Evolutionary conservation across 805 yeast genomes (phyloP), one percentile per base, ranked within the genome.

Genomic region (Teunomyces atbi): DNA sequence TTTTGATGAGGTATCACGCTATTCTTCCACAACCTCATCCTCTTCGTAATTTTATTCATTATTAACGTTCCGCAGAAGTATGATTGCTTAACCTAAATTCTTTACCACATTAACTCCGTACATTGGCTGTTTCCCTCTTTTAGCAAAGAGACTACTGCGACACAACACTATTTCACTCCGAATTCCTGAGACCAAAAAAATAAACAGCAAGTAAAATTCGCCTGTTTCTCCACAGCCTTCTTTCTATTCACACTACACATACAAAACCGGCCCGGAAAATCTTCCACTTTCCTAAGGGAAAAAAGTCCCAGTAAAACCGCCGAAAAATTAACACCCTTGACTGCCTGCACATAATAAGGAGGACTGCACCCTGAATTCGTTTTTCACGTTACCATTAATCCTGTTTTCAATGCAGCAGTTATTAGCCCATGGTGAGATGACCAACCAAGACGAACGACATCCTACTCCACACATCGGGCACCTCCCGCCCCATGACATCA

Each of bases 351-450:
- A 30, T 6, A 30, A 30, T 1, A 2, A 7, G 1, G 8, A 30
- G 16, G 33, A 16, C 33, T 30, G 33, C 33, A 30, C 33, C 33
- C 33, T 30, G 33, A 7, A 13, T 13, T 30, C 16, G 33, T 15
- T 30, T 13, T 30, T 30, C 18, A 30, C 16, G 26, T 23, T 23
- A 23, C 26, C 11, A 23, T 5, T 30, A 30, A 30, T 30, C 33
- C 33, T 30, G 33, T 13, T 30, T 30, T 13, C 33, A 30, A 34
- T 34, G 37, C 26, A 34, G 8, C 37, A 19, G 37, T 34, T 34
- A 34, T 34, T 34, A 19, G 37, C 37, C 39, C 28, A 36, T 20
- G 39, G 39, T 21, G 39, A 36, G 16, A 36, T 36, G 39, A 36
- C 39, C 15, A 36, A 36, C 28, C 27, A 36, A 21, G 39, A 36